Evolutionary conservation across 108 stramenopile genomes (phyloP).

Genomic region (Fistulifera solaris): DNA sequence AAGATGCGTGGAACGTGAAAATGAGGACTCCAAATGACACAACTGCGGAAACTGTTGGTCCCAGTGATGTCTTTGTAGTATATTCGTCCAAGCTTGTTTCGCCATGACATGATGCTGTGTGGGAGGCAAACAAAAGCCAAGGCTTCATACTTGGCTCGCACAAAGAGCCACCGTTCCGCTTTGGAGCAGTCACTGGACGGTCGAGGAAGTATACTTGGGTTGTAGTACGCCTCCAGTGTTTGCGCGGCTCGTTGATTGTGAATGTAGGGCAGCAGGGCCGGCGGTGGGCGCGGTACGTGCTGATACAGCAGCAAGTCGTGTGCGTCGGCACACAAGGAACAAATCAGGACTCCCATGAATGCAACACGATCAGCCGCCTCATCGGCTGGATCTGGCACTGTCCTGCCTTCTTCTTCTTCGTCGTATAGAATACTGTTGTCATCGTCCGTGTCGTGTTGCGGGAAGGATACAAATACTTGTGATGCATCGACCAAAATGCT

Average conservation of each 20-base stretch:
- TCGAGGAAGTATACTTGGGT: slow-evolving; percentile 20
- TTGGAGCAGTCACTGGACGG: slow-evolving; percentile 15
- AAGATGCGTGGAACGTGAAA: neutral
- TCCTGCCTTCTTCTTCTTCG: neutral
- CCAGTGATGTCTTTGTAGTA: slow-evolving; percentile 16
- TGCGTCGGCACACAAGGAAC: slow-evolving; percentile 35
- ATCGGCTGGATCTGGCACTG: slow-evolving; percentile 21
- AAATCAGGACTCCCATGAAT: slow-evolving; percentile 52
- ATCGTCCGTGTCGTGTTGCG: slow-evolving; percentile 11
- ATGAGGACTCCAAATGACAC: neutral
- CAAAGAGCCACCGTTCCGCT: slow-evolving; percentile 32
- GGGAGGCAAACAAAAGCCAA: slow-evolving; percentile 35
- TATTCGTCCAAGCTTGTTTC: slow-evolving; percentile 19
- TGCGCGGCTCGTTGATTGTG: slow-evolving; percentile 33
- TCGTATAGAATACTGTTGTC: neutral
- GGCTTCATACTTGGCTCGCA: slow-evolving; percentile 55
- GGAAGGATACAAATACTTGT: slow-evolving; percentile 27
- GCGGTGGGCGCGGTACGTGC: slow-evolving; percentile 18
- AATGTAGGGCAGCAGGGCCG: slow-evolving; percentile 17
- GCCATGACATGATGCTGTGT: slow-evolving; percentile 29
- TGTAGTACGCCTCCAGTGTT: slow-evolving; percentile 33
- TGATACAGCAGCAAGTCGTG: slow-evolving; percentile 30
- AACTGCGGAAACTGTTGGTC: slow-evolving; percentile 1
- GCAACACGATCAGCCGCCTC: slow-evolving; percentile 18
- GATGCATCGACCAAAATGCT: slow-evolving; percentile 36